Base-by-base conservation (phyloP, 768 basidiomycete species). In the Trametes gibbosa region DNA sequence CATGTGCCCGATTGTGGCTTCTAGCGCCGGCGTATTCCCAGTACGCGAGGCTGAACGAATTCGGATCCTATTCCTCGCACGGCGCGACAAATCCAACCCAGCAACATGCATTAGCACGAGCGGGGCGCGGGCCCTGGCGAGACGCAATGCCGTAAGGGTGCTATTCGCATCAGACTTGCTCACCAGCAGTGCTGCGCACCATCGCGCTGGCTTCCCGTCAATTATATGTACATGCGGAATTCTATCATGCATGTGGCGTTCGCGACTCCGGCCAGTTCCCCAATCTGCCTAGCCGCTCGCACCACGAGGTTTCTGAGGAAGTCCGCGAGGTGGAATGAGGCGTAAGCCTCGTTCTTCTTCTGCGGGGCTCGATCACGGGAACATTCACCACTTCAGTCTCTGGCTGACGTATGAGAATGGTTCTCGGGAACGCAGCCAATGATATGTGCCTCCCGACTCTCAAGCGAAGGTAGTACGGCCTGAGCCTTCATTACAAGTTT, bases 1-100 rank as follows among this genome's bases (percentile, higher is more conserved):
- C 62, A 62, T 58, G 55, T 57, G 43, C 64, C 61, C 55, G 64
- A 61, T 58, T 58, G 62, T 65, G 64, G 64, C 64, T 32, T 32
- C 29, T 32, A 10, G 29, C 29, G 29, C 6, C n/a, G 9, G 35
- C 35, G 16, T 16, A 37, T 37, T 37, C 8, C 35, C 35, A 37
- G 35, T 37, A 8, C 35, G 35, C 8, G 16, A 37, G 8, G 35
- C 16, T 37, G 35, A 37, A n/a, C 29, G 29, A 32, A 10, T 32
- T 32, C 10, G 29, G 29, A 4, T 32, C 5, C 29, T 10, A 10
- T 32, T 4, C 29, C 29, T 32, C 5, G 29, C 10, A 32, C n/a
- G 29, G 10, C 29, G 10, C 29, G 29, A 10, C 29, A 32, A 4
- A 32, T 5, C 10, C 29, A 32, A 5, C n/a, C n/a, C n/a, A n/a